Conservation (phyloP, 2,329 filamentous ascomycete species). For the Arachnomyces sp. region DNA sequence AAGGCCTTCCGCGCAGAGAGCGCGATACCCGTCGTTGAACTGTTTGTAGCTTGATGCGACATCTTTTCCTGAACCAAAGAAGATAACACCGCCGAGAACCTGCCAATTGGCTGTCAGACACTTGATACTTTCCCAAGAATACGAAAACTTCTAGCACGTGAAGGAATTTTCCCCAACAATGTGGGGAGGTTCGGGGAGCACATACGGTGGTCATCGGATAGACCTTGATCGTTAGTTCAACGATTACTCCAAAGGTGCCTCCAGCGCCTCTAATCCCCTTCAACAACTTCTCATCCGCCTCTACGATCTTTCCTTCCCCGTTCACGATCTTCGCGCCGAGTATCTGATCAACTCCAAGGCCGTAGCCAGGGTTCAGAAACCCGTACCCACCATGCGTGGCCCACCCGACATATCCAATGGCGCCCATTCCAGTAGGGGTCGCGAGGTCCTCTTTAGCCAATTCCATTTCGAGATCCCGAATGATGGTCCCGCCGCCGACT, state of each 20-base stretch:
- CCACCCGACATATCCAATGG: conserved; percentile 32
- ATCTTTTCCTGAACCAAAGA: conserved; percentile 27
- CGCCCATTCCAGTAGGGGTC: conserved; percentile 13
- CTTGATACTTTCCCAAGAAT: too few relatives aligned
- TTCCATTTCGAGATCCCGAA: conserved; percentile 18
- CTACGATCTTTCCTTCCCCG: conserved; percentile 27
- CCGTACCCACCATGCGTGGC: conserved; percentile 32
- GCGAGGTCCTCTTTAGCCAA: conserved; percentile 23
- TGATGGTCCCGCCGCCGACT: conserved; percentile 31
- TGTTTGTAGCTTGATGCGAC: conserved; percentile 17
- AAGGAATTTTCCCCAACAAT: background rate
- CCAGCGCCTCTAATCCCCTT: conserved; percentile 34
- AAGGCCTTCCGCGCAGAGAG: conserved; percentile 15
- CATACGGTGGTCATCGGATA: conserved; percentile 27
- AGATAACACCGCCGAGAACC: conserved; percentile 23
- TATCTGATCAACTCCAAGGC: conserved; percentile 34
- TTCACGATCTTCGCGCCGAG: conserved; percentile 33
- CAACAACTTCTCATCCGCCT: conserved; percentile 31
- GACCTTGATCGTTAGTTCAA: conserved; percentile 34
- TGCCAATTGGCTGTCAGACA: conserved; percentile 2
- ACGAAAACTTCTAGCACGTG: background rate
- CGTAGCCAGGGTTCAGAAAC: conserved; percentile 20
- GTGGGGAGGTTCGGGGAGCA: background rate
- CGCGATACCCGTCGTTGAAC: conserved; percentile 18
- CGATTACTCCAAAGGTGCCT: conserved; percentile 33